Evolutionary conservation across 805 yeast genomes (phyloP), one percentile per base, ranked within the genome.

Genomic region (Wickerhamiella bombiphila): DNA sequence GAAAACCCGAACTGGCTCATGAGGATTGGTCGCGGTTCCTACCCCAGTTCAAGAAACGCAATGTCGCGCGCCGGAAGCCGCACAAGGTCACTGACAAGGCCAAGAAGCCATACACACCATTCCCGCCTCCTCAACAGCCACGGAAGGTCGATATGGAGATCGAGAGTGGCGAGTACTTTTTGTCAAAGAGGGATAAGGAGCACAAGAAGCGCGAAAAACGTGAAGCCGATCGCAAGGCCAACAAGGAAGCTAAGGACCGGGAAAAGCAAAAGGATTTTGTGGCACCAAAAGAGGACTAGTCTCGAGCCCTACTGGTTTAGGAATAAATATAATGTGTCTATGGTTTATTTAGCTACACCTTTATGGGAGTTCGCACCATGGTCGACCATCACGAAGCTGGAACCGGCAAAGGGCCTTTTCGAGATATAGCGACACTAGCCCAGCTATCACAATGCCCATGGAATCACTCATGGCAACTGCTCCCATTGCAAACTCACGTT

Each of bases 51-150:
- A 91, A 83, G 72, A 91, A 88, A 70, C 77, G 86, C 59, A 85
- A 85, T 54, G 94, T 88, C 47, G 93, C 93, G 26, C 76, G 98
- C 55, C 80, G 80, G 77, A 78, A 78, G 68, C 80, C 91, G 43
- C 74, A 70, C 60, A 74, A 71, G 58, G 64, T 70, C 53, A 71
- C 72, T 66, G 70, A 60, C 44, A 9, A 13, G 11, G 26, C 9
- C 11, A 68, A 69, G 69, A 86, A 78, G 61, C 76, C 74, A 3
- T 88, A 88, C 72, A 91, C 98, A 24, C 97, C 98, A 56, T 91
- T 91, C 85, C 98, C 98, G 64, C 97, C 98, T 51, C 80, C 82
- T 37, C 98, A 82, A 63, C 72, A 74, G 48, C 98, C 97, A 55
- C 79, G 97, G 68, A 86, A 91, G 80, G 68, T 91, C 60, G 98